Evolutionary conservation across 805 yeast genomes (phyloP).

Genomic region (Lipomyces sp.): DNA sequence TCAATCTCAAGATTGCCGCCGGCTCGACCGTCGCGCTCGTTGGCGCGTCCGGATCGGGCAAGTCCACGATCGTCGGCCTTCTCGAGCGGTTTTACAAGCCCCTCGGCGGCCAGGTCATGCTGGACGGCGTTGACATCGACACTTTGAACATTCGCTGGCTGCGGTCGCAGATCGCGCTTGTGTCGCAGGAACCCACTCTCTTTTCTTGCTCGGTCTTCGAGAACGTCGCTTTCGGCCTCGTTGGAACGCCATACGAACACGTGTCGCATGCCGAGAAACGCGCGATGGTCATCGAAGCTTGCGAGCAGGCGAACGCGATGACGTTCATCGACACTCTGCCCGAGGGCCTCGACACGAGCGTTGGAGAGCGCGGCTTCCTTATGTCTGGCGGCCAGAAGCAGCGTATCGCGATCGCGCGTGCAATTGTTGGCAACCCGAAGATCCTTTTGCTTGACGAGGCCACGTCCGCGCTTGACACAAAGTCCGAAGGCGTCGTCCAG

Average conservation of each 20-base stretch:
- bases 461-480: constrained; percentile 62
- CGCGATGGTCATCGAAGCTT: constrained; percentile 43
- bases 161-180: constrained; percentile 56
- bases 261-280: constrained; percentile 41
- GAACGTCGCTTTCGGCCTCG: constrained; percentile 73
- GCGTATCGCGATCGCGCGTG: constrained; percentile 62
- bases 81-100: constrained; percentile 60
- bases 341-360: constrained; percentile 45
- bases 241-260: constrained; percentile 35
- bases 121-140: constrained; percentile 49
- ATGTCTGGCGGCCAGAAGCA: constrained; percentile 69
- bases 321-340: constrained; percentile 52
- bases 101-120: constrained; percentile 44
- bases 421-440: constrained; percentile 53
- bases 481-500: constrained; percentile 59
- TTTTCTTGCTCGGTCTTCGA: constrained; percentile 80
- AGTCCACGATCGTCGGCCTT: constrained; percentile 47
- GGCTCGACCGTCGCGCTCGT: constrained; percentile 86
- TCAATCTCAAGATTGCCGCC: constrained; percentile 49
- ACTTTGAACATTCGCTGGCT: constrained; percentile 51
- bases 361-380: constrained; percentile 59
- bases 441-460: constrained; percentile 63
- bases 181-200: constrained; percentile 55
- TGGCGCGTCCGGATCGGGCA: constrained; percentile 71
- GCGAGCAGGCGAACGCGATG: constrained; percentile 52